Evolutionary conservation across 2,329 filamentous ascomycete species (phyloP), one percentile per base, ranked within the genome.

Genomic region (Neonectria neomacrospora): DNA sequence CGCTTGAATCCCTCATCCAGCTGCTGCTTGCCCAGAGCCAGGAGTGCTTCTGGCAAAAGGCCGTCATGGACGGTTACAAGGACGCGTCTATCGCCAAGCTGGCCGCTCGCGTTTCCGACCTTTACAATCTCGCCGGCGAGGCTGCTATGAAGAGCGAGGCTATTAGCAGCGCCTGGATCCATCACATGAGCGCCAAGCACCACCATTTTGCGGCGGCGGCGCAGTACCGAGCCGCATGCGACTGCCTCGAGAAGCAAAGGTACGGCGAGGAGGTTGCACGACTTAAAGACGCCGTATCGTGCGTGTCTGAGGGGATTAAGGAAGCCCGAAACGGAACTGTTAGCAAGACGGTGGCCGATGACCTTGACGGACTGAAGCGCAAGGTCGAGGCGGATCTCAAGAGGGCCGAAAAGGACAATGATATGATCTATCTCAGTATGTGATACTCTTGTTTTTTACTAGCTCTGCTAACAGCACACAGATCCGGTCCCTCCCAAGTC

Each of bases 21-120:
- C 84, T 99, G 30, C 88, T 97, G 76, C 85, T 99, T 10, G 95
- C 94, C 1, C 94, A 99, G 76, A 94, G 91, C 28, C 96, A 99
- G 75, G 96, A 99, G 80, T 98, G 94, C 76, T 98, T 96, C 79
- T 99, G 96, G 96, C 91, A 96, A 71, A 98, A 97, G 77, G 95
- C 96, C 1, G 94, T 97, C 62, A 94, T 96, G 82, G 95, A 97
- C 75, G 90, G 90, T 23, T 89, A 97, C 80, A 97, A 97, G 77
- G 96, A 99, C 76, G 91, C 89, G 1, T 93, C 91, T 0, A 97
- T 99, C 65, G 92, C 96, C 2, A 96, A 96, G 76, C 84, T 99
- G 18, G 94, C 96, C 5, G 93, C 93, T 0, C 80, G 93, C 65
- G 94, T 98, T 4, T 96, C 93, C 2, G 96, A 99, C 74, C 86